These are phyloP conservation scores for Alternaria gansuensis DNA, from an alignment of 2,329 filamentous ascomycete genomes.

Conservation along the genomic window DNA sequence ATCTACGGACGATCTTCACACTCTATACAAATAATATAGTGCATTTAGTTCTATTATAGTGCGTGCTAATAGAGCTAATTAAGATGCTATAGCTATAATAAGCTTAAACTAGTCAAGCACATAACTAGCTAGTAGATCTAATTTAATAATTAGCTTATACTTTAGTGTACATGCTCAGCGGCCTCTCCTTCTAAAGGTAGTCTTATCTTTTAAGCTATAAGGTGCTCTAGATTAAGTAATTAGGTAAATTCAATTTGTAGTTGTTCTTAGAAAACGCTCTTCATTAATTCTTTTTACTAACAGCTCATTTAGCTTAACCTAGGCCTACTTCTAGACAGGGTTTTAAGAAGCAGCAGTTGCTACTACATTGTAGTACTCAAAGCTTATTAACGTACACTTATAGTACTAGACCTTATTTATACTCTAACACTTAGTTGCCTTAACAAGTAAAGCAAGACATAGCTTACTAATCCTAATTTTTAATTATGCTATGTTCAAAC, in stretches of 20 bases:
- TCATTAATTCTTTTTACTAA: slow-evolving; percentile 24
- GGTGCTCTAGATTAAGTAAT: slow-evolving; percentile 18
- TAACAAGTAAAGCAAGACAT: slow-evolving; percentile 25
- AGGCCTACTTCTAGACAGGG: slow-evolving; percentile 23
- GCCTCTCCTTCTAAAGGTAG: slow-evolving; percentile 18
- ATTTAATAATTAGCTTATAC: slow-evolving; percentile 12
- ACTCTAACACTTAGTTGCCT: slow-evolving; percentile 18
- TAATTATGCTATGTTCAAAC: slow-evolving; percentile 14
- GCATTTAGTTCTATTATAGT: no score
- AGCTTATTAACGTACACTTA: slow-evolving; percentile 22
- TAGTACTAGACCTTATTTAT: slow-evolving; percentile 26
- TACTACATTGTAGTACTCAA: slow-evolving; percentile 27
- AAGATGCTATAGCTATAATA: slow-evolving; percentile 17
- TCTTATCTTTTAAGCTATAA: slow-evolving; percentile 17
- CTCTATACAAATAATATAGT: no score
- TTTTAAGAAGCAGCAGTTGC: slow-evolving; percentile 20
- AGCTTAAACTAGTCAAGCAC: slow-evolving; percentile 25
- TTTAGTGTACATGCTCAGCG: slow-evolving; percentile 10
- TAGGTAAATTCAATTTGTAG: slow-evolving; percentile 19
- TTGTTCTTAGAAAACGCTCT: slow-evolving; percentile 12
- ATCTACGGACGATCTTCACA: no score
- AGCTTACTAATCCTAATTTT: slow-evolving; percentile 19
- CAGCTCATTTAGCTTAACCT: slow-evolving; percentile 28
- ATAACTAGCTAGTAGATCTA: slow-evolving; percentile 23
- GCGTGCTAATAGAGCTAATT: slow-evolving; percentile 1